Conservation (phyloP, 352 stramenopile species). For the Aphanomyces cochlioides region DNA sequence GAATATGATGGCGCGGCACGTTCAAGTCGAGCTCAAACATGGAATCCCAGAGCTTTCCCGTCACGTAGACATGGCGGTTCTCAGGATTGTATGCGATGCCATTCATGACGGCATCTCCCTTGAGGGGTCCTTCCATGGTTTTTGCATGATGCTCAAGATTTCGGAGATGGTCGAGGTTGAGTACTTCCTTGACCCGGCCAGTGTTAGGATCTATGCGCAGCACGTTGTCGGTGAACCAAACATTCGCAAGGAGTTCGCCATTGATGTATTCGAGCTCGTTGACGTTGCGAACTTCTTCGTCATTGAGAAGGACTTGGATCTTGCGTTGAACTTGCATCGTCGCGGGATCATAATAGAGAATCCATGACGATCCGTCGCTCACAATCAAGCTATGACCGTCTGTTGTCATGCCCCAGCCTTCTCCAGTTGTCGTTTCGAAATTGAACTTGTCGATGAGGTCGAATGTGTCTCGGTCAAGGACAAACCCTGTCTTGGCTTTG, state of each 20-base stretch:
- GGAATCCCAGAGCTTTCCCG: conserved; percentile 80
- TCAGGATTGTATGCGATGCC: conserved; percentile 76
- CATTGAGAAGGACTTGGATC: conserved; percentile 46
- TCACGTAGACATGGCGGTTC: conserved; percentile 64
- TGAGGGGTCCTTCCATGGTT: conserved; percentile 37
- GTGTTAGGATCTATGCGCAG: conserved; percentile 70
- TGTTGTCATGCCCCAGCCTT: conserved; percentile 87
- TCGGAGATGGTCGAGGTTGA: conserved; percentile 62
- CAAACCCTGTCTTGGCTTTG: conserved; percentile 57
- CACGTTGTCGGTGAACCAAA: conserved; percentile 78
- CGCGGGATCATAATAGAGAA: conserved; percentile 76
- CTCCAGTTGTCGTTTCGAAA: conserved; percentile 68
- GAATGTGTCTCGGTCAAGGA: conserved; percentile 58
- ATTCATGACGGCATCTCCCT: conserved; percentile 82
- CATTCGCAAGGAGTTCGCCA: conserved; percentile 79
- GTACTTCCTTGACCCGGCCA: conserved; percentile 60
- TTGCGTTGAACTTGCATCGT: conserved; percentile 52
- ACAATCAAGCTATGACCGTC: conserved; percentile 78
- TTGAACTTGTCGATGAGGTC: conserved; percentile 47
- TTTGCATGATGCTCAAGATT: conserved; percentile 56
- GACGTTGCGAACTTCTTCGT: conserved; percentile 51
- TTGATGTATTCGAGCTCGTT: conserved; percentile 88
- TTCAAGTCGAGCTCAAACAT: conserved; percentile 73
- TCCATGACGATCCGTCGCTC: conserved; percentile 71
- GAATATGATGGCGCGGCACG: neutral